Percentiles rank a stretch among this genome's conserved stretches.
Evolutionary conservation across 2,329 filamentous ascomycete species (phyloP).

Genomic region (Colletotrichum gigasporum): DNA sequence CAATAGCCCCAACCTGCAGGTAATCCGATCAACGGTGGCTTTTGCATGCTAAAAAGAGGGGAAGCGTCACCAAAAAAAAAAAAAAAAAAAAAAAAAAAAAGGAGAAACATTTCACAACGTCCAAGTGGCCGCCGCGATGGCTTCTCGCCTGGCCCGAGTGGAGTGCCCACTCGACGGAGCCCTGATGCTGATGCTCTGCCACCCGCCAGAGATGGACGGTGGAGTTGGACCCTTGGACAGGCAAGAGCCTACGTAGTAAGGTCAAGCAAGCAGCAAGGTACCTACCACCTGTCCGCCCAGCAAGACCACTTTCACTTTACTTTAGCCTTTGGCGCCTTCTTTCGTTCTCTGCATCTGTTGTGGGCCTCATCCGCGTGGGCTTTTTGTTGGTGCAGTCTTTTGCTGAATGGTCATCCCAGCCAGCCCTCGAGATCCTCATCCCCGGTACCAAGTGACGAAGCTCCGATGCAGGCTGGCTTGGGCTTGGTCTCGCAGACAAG

Average conservation of each 20-base stretch:
- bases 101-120: not conserved
- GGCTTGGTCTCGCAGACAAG: not conserved
- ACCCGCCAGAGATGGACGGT: constrained; percentile 13
- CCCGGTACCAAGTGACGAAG: not conserved
- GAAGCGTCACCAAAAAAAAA: not conserved
- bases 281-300: no score
- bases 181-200: constrained; percentile 20
- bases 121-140: not conserved
- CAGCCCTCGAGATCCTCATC: not conserved
- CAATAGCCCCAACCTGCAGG: constrained; percentile 26
- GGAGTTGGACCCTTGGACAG: constrained; percentile 28
- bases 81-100: not conserved
- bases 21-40: constrained; percentile 25
- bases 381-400: constrained; percentile 7
- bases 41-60: constrained; percentile 19
- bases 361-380: constrained; percentile 18
- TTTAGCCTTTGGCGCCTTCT: constrained; percentile 11
- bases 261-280: no score
- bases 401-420: not conserved
- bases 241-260: constrained; percentile 19
- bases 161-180: constrained; percentile 4
- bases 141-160: constrained; percentile 14
- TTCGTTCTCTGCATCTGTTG: not conserved
- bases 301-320: constrained; percentile 9
- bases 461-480: not conserved